Evolutionary conservation across 441 rosid species (phyloP).

Genomic region (Arabidopsis lyrata): DNA sequence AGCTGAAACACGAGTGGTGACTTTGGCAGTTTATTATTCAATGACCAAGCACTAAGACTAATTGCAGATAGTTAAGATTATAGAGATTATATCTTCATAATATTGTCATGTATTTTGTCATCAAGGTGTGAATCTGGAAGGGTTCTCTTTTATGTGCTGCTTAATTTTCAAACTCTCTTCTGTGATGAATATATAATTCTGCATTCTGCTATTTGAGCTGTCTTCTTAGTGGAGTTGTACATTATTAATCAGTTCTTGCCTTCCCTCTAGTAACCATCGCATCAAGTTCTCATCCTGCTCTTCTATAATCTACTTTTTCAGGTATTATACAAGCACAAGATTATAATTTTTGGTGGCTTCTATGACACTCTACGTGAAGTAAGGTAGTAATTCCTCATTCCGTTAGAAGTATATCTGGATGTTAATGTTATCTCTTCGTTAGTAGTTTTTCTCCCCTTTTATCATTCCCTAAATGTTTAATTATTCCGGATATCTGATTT

Average conservation of each 20-base stretch:
- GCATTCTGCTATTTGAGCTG: neutral
- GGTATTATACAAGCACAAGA: constrained; percentile 96
- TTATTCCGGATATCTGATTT: neutral
- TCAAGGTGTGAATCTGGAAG: constrained; percentile 18
- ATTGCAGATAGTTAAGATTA: neutral
- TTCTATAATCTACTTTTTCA: constrained; percentile 46
- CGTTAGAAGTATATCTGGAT: neutral
- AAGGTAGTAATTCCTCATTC: constrained; percentile 67
- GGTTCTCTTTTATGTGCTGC: neutral
- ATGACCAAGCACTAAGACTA: neutral
- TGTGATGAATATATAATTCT: constrained; percentile 1
- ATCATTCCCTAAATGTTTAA: neutral
- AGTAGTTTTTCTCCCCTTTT: neutral
- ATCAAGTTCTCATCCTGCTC: constrained; percentile 31
- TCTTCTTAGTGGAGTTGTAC: neutral
- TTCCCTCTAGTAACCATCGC: neutral
- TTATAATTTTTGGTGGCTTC: constrained; percentile 95
- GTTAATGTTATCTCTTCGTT: neutral
- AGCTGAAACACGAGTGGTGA: neutral
- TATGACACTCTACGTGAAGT: constrained; percentile 99
- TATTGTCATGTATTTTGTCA: neutral
- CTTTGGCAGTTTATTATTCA: neutral
- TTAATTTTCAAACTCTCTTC: constrained; percentile 12
- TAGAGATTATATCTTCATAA: neutral
- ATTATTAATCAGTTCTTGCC: constrained; percentile 1